Percentiles rank a stretch among this genome's conserved stretches.
Conservation (phyloP, 176 grass and related monocot genomes). For the Aechmea fasciata region DNA sequence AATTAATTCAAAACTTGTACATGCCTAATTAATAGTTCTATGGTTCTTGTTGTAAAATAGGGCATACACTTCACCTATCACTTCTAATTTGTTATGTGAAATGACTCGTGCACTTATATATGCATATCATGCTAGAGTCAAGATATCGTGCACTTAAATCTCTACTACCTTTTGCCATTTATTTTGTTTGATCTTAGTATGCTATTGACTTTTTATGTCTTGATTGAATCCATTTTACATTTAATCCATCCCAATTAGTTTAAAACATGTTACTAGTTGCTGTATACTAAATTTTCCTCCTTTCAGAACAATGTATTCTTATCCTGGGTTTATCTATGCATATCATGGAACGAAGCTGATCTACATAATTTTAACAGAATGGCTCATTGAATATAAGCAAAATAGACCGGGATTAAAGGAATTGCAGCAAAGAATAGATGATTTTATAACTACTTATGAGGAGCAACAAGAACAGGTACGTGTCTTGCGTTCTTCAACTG, state of each 20-base stretch:
- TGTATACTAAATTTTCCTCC: background rate
- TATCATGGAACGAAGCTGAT: background rate
- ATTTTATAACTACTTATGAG: conserved; percentile 74
- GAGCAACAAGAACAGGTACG: conserved; percentile 67
- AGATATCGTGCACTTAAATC: too few relatives aligned
- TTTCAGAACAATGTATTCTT: background rate
- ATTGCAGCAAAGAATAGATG: conserved; percentile 82
- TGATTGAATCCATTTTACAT: background rate
- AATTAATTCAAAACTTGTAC: background rate
- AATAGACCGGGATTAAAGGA: conserved; percentile 58
- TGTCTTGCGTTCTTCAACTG: background rate
- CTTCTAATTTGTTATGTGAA: too few relatives aligned
- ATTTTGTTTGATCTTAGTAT: too few relatives aligned
- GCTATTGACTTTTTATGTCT: conserved; percentile 17
- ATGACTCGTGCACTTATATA: too few relatives aligned
- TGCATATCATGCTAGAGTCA: too few relatives aligned
- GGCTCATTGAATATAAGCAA: conserved; percentile 72
- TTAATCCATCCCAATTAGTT: too few relatives aligned
- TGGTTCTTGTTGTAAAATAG: too few relatives aligned
- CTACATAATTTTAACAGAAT: conserved; percentile 35
- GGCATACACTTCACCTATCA: too few relatives aligned
- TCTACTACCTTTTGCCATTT: too few relatives aligned
- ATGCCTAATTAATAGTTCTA: too few relatives aligned
- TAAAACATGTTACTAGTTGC: background rate
- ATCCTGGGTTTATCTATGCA: background rate